phyloP scores from a whole-genome alignment of 75 land plant genomes.

The Ceratopteris richardii region DNA sequence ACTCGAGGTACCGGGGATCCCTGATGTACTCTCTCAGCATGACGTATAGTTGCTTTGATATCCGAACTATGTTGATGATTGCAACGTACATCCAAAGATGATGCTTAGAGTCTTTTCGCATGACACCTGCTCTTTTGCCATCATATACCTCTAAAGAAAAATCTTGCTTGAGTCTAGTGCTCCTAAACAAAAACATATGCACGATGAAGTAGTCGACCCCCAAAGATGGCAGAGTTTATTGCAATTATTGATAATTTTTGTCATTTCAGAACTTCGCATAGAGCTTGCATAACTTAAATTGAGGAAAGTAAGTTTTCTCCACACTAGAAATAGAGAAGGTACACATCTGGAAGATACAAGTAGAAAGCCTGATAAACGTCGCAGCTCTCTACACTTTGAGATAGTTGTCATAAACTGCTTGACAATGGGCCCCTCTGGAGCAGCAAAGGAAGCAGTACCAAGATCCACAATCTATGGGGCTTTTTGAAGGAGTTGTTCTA shows the following conservation, averaged over 20 bases:
- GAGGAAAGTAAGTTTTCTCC: conserved; percentile 47
- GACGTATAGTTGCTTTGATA: too few relatives aligned
- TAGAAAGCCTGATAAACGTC: conserved; percentile 72
- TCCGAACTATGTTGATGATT: too few relatives aligned
- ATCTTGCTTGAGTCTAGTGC: too few relatives aligned
- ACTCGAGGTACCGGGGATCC: too few relatives aligned
- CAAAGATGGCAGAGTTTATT: conserved; percentile 55
- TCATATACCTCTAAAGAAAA: too few relatives aligned
- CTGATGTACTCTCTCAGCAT: too few relatives aligned
- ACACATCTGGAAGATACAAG: conserved; percentile 43
- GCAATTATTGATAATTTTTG: conserved; percentile 48
- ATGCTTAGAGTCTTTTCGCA: too few relatives aligned
- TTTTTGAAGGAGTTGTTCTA: conserved; percentile 37
- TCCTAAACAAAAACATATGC: too few relatives aligned
- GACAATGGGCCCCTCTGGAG: conserved; percentile 21
- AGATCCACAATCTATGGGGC: conserved; percentile 67
- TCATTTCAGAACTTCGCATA: conserved; percentile 41
- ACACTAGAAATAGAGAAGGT: conserved; percentile 46
- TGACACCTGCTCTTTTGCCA: too few relatives aligned
- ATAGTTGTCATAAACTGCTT: conserved; percentile 19
- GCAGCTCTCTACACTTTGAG: conserved; percentile 44
- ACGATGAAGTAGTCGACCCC: too few relatives aligned
- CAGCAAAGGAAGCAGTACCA: conserved; percentile 52
- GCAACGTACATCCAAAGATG: too few relatives aligned
- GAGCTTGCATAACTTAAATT: conserved; percentile 71